Conservation (phyloP, 2,329 filamentous ascomycete species). For the Epichloe gansuensis region DNA sequence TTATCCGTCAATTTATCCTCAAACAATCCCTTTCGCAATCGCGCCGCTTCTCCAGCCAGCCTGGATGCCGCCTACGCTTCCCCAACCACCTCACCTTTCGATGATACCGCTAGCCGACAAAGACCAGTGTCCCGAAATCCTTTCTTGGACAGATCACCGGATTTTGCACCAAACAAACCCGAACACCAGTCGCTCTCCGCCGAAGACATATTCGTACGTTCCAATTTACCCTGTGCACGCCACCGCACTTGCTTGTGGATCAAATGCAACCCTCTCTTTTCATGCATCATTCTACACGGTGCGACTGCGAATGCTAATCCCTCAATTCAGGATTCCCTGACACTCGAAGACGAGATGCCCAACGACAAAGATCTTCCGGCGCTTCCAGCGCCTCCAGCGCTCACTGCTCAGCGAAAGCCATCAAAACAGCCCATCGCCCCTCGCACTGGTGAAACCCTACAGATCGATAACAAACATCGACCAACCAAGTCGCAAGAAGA, state of each 20-base stretch:
- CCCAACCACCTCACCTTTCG: constrained; percentile 44
- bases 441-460: constrained; percentile 31
- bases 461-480: constrained; percentile 35
- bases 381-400: constrained; percentile 22
- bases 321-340: constrained; percentile 50
- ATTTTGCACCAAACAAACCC: constrained; percentile 37
- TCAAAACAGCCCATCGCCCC: constrained; percentile 14
- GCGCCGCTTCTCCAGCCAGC: constrained; percentile 47
- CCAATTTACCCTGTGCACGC: background rate
- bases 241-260: background rate
- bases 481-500: constrained; percentile 57
- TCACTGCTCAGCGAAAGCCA: constrained; percentile 27
- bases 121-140: constrained; percentile 61
- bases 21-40: constrained; percentile 73
- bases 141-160: constrained; percentile 50
- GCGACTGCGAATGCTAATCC: background rate
- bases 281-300: too few relatives aligned
- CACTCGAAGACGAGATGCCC: constrained; percentile 46
- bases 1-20: constrained; percentile 60
- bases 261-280: background rate
- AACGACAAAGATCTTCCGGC: constrained; percentile 7
- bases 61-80: constrained; percentile 21
- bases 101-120: constrained; percentile 38
- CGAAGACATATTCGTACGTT: constrained; percentile 68
- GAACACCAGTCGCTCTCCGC: constrained; percentile 39